These are phyloP conservation scores for Chamaecrista fasciculata DNA, from an alignment of 306 rosid species.

Conservation along the genomic window DNA sequence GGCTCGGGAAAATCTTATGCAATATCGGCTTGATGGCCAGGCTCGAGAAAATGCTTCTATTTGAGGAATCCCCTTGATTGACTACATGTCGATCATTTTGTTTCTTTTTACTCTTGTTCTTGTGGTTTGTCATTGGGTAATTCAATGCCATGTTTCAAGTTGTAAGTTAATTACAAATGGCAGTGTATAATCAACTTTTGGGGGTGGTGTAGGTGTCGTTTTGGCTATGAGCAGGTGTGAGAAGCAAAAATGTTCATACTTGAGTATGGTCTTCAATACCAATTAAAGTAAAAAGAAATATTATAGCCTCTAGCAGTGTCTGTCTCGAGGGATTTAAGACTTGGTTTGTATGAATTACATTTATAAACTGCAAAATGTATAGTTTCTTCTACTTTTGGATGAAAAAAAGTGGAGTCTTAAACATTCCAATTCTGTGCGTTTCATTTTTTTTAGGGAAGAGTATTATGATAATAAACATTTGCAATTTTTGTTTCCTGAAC, in stretches of 20 bases:
- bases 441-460: background rate
- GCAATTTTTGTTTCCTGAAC: no score
- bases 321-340: background rate
- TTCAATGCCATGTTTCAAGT: background rate
- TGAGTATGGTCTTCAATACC: background rate
- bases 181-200: background rate
- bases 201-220: background rate
- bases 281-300: background rate
- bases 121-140: slow-evolving; percentile 6
- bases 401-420: no score
- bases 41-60: slow-evolving; percentile 17
- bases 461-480: background rate
- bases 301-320: background rate
- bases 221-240: background rate
- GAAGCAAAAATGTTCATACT: background rate
- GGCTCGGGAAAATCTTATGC: slow-evolving; percentile 55
- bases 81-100: background rate
- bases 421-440: no score
- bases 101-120: background rate
- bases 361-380: slow-evolving; percentile 4
- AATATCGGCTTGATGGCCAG: slow-evolving; percentile 45
- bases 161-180: background rate
- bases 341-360: background rate
- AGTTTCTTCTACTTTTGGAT: background rate
- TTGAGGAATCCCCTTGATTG: slow-evolving; percentile 23